Evolutionary conservation across 2,329 filamentous ascomycete species (phyloP).

Genomic region (Rutstroemia sp.): DNA sequence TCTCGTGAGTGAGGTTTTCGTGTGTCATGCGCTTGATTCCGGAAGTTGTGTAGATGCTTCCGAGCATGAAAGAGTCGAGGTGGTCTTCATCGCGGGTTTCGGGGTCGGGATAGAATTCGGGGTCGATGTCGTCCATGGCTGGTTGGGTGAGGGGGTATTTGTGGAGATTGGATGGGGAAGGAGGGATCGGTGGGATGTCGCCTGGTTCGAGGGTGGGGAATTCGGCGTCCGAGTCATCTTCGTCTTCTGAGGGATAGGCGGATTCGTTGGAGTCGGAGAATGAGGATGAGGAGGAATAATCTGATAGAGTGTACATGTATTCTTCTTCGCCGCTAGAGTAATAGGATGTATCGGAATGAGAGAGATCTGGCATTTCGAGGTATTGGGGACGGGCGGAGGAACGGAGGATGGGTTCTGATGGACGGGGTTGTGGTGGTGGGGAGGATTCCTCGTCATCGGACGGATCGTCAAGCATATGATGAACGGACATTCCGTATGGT

Average conservation of each 20-base stretch:
- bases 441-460: constrained; percentile 36
- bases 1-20: constrained; percentile 73
- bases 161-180: constrained; percentile 55
- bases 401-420: constrained; percentile 25
- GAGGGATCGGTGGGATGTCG: constrained; percentile 71
- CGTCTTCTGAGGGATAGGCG: constrained; percentile 29
- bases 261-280: constrained; percentile 10
- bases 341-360: constrained; percentile 25
- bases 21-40: constrained; percentile 72
- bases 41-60: constrained; percentile 81
- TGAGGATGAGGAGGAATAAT: constrained; percentile 48
- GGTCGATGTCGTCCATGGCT: constrained; percentile 79
- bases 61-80: constrained; percentile 71
- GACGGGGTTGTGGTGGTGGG: constrained; percentile 28
- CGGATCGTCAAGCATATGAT: constrained; percentile 84
- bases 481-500: constrained; percentile 90
- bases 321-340: constrained; percentile 39
- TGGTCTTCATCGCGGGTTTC: constrained; percentile 71
- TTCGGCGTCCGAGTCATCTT: constrained; percentile 40
- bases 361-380: constrained; percentile 31
- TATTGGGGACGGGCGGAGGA: constrained; percentile 19
- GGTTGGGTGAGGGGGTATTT: constrained; percentile 84
- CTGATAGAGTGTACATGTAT: constrained; percentile 53
- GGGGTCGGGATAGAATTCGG: constrained; percentile 71
- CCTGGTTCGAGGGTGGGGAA: constrained; percentile 55